Evolutionary conservation across 2,329 filamentous ascomycete genomes (phyloP).

Genomic region (Shiraia bambusicola): DNA sequence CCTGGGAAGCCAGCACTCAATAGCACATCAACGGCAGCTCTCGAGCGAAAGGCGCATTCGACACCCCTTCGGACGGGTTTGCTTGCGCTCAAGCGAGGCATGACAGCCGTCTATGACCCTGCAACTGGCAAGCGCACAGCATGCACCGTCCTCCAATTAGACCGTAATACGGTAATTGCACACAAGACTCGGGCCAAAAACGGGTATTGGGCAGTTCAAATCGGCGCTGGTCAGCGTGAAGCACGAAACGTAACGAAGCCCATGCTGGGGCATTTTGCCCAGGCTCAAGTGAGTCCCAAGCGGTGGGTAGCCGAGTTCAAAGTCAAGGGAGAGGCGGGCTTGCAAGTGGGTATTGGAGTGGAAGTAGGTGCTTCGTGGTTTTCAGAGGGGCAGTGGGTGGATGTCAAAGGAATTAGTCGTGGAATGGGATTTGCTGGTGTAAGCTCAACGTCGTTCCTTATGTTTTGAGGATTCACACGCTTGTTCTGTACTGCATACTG

Average conservation of each 20-base stretch:
- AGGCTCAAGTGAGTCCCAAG: constrained; percentile 80
- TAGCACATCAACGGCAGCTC: constrained; percentile 59
- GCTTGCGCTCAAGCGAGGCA: constrained; percentile 88
- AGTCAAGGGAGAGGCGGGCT: constrained; percentile 70
- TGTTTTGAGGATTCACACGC: background rate
- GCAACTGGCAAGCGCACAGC: constrained; percentile 74
- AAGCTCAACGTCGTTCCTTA: constrained; percentile 28
- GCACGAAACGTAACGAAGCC: constrained; percentile 77
- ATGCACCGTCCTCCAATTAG: constrained; percentile 91
- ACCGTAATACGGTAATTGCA: constrained; percentile 84
- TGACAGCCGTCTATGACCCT: constrained; percentile 84
- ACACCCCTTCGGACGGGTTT: constrained; percentile 74
- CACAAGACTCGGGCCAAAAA: constrained; percentile 79
- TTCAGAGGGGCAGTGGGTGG: constrained; percentile 83
- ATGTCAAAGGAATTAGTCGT: constrained; percentile 74
- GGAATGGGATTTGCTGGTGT: constrained; percentile 91
- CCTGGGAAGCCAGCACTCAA: constrained; percentile 55
- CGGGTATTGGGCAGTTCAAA: constrained; percentile 92
- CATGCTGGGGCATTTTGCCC: constrained; percentile 83
- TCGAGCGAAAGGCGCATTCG: constrained; percentile 58
- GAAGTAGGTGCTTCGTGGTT: constrained; percentile 88
- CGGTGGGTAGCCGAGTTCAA: constrained; percentile 81
- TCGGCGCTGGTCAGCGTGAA: constrained; percentile 76
- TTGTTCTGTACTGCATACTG: constrained; percentile 2
- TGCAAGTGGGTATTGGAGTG: constrained; percentile 73